phyloP scores from a whole-genome alignment of 164 flowering plant species.

The Santalum album region DNA sequence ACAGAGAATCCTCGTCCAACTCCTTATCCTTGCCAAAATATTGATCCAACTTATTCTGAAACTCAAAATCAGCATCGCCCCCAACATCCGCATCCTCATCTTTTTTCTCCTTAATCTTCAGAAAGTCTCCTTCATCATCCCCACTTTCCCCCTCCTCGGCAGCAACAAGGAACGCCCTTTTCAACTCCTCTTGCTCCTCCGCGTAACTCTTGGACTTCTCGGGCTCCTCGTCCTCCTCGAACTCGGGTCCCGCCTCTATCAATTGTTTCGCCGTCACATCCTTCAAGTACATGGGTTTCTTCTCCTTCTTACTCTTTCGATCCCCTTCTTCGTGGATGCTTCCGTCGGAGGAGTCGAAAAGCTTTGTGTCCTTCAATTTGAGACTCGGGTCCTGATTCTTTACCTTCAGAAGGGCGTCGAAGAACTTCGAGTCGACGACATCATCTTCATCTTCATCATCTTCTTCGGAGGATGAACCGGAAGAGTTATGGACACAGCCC shows the following conservation, averaged over 20 bases:
- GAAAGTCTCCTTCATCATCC: slow-evolving; percentile 44
- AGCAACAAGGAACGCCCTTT: slow-evolving; percentile 31
- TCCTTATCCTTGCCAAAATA: slow-evolving; percentile 59
- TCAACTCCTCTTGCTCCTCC: slow-evolving; percentile 66
- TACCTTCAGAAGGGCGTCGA: slow-evolving; percentile 44
- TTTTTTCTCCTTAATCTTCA: slow-evolving; percentile 37
- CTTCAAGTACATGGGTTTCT: slow-evolving; percentile 62
- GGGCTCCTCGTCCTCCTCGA: slow-evolving; percentile 21
- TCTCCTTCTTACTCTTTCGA: slow-evolving; percentile 11
- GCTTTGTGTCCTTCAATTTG: slow-evolving; percentile 35
- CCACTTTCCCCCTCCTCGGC: slow-evolving; percentile 15
- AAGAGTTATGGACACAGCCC: slow-evolving; percentile 30
- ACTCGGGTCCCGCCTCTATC: slow-evolving; percentile 64
- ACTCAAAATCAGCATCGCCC: slow-evolving; percentile 21
- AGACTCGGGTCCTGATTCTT: slow-evolving; percentile 59
- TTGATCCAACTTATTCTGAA: slow-evolving; percentile 45
- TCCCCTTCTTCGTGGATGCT: slow-evolving; percentile 11
- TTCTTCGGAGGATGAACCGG: slow-evolving; percentile 20
- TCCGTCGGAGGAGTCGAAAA: slow-evolving; percentile 24
- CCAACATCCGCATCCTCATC: slow-evolving; percentile 15
- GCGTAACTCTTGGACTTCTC: slow-evolving; percentile 32
- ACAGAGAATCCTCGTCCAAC: slow-evolving; percentile 50
- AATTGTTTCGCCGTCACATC: slow-evolving; percentile 68
- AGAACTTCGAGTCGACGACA: slow-evolving; percentile 19
- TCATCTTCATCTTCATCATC: slow-evolving; percentile 15